Evolutionary conservation across 768 basidiomycete species (phyloP).

Genomic region (Tricholoma matsutake): DNA sequence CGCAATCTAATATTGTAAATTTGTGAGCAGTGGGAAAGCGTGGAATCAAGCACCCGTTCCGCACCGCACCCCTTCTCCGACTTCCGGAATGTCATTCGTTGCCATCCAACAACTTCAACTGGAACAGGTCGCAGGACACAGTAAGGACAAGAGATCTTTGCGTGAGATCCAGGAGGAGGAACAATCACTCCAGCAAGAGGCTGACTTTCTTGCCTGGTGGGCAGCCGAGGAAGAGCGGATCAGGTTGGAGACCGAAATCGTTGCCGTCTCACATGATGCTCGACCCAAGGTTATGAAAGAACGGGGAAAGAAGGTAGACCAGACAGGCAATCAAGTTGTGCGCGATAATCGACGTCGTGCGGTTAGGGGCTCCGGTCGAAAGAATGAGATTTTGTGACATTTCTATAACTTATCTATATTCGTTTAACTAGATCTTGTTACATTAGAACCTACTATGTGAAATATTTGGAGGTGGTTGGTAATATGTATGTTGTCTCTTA

Average conservation of each 20-base stretch:
- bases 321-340: neutral
- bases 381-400: neutral
- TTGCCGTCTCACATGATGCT: neutral
- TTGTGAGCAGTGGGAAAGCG: constrained; percentile 42
- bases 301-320: constrained; percentile 3
- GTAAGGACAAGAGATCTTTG: constrained; percentile 60
- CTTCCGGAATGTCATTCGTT: constrained; percentile 57
- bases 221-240: constrained; percentile 74
- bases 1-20: neutral
- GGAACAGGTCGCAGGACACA: constrained; percentile 40
- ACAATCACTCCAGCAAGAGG: constrained; percentile 59
- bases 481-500: no score
- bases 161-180: constrained; percentile 88
- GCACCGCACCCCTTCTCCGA: constrained; percentile 25
- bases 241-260: constrained; percentile 36
- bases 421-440: neutral
- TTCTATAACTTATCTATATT: neutral
- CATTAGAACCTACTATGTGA: neutral
- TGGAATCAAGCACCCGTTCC: constrained; percentile 42
- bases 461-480: neutral
- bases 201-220: constrained; percentile 90
- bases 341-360: neutral
- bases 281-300: neutral
- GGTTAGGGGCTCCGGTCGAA: neutral
- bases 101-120: constrained; percentile 84